Conservation (phyloP, 192 early-diverging fungal species). For the Jimgerdemannia lactiflua region DNA sequence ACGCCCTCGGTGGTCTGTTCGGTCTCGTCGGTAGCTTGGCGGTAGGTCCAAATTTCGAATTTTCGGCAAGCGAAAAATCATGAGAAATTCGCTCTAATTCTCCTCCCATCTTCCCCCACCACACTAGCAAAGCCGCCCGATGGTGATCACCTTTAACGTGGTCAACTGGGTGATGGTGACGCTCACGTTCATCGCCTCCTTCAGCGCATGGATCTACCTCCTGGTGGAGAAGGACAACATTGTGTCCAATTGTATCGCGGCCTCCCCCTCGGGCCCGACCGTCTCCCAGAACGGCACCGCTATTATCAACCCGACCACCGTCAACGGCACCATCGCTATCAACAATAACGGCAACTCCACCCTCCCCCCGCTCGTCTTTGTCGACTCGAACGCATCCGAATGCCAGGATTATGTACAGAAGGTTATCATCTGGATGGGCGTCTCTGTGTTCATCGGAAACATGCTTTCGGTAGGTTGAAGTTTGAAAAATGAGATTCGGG, state of each 20-base stretch:
- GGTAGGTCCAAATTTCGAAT: background rate
- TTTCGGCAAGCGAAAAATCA: no score
- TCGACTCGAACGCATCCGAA: background rate
- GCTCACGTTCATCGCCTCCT: background rate
- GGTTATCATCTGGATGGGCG: background rate
- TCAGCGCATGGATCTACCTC: background rate
- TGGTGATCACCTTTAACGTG: background rate
- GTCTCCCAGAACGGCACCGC: background rate
- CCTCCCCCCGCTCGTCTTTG: background rate
- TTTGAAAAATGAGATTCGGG: background rate
- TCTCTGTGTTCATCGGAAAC: background rate
- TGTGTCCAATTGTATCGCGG: background rate
- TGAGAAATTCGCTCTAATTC: background rate
- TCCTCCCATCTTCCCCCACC: background rate
- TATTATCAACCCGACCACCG: background rate
- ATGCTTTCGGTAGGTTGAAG: background rate
- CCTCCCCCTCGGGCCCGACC: background rate
- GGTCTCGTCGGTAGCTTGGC: background rate
- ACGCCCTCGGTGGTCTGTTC: background rate
- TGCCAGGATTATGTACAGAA: background rate
- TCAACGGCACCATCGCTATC: background rate
- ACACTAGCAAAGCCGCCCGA: background rate
- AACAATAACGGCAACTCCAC: background rate
- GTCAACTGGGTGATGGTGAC: background rate
- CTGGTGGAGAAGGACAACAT: background rate